Evolutionary conservation across 306 rosid genomes (phyloP).

Genomic region (Medicago ruthenica): DNA sequence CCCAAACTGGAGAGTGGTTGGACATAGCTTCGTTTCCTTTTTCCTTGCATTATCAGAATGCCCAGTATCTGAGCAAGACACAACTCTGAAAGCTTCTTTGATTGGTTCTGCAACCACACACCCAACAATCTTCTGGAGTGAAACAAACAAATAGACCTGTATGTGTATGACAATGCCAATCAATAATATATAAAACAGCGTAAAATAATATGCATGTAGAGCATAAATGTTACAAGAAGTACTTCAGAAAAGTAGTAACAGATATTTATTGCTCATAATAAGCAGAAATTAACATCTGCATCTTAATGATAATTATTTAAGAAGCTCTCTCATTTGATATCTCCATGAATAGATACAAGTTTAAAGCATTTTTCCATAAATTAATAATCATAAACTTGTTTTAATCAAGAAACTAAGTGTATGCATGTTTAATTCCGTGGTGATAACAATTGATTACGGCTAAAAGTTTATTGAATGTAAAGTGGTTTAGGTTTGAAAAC

Average conservation of each 20-base stretch:
- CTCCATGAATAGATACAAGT: background rate
- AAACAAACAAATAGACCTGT: conserved; percentile 75
- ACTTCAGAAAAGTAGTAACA: background rate
- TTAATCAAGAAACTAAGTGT: background rate
- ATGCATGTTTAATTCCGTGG: background rate
- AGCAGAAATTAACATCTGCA: background rate
- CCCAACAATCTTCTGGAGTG: conserved; percentile 61
- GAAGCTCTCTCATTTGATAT: background rate
- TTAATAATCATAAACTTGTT: background rate
- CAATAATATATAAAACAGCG: background rate
- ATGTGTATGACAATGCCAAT: background rate
- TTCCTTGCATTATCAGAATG: conserved; percentile 27
- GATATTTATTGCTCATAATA: background rate
- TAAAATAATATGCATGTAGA: background rate
- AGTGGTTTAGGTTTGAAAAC: background rate
- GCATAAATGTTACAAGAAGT: background rate
- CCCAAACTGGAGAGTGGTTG: conserved; percentile 70
- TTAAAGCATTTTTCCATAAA: background rate
- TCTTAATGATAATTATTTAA: background rate
- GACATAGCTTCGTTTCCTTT: conserved; percentile 41
- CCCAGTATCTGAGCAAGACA: conserved; percentile 50
- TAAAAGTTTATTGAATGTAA: background rate
- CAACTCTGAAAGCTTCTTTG: conserved; percentile 67
- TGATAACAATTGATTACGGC: background rate
- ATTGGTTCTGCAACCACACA: conserved; percentile 77